Evolutionary conservation across 768 basidiomycete genomes (phyloP), one percentile per base, ranked within the genome.

Genomic region (Mycena metata): DNA sequence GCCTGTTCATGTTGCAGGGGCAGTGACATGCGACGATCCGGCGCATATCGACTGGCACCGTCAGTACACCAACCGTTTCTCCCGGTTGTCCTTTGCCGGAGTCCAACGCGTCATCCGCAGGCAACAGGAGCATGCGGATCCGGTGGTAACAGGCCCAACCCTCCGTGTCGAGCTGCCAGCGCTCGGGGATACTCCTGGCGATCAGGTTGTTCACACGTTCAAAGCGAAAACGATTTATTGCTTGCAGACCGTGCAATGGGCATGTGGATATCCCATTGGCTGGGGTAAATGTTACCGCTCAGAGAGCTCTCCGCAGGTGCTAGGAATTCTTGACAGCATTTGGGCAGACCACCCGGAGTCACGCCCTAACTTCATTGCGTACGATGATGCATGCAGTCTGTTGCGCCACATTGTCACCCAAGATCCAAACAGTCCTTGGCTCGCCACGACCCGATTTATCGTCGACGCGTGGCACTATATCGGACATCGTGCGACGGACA

Each of bases 241-340:
- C 35, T n/a, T 73, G 3, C 60, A 73, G 45, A 73, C 72, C 0
- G 51, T 69, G 2, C 72, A 73, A 54, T 73, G 72, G 72, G 70
- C 72, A 2, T 73, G 72, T 46, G 69, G 72, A 1, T 16, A 15
- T 19, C 72, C 72, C 5, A 62, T 73, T 42, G 72, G 58, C 2
- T 73, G 71, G 71, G 72, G 62, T 9, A 73, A 66, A 43, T 72
- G 68, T 39, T 73, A 73, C 60, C 46, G 50, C 33, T 60, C 62
- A 0, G 71, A 73, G 42, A 66, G 72, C 26, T 21, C 63, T 11
- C 47, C 72, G 5, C 71, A 72, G 51, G 72, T 72, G 1, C 65
- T 72, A 16, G 1, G 6, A 2, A 30, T 63, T 26, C 23, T 67
- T 2, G 33, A 71, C 39, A 43, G 46, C 10, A 42, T 57, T 10